These are phyloP conservation scores for Isatis tinctoria DNA, from an alignment of 345 rosid species.

Conservation along the genomic window DNA sequence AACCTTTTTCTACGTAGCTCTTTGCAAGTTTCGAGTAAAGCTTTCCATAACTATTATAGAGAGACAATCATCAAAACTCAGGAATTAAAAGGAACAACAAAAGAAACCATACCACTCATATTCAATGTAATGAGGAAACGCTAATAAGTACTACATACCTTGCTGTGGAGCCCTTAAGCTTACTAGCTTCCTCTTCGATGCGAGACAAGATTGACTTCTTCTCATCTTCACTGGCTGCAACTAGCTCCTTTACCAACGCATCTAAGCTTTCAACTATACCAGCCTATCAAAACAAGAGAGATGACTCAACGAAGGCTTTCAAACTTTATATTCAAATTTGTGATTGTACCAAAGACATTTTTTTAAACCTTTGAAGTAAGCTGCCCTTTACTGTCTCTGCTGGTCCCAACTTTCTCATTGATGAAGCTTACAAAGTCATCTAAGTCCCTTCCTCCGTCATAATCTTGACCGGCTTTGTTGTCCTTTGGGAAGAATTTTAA, in stretches of 20 bases:
- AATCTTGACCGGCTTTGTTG: slow-evolving; percentile 94
- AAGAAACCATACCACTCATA: neutral
- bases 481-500: slow-evolving; percentile 83
- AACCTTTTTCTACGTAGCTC: slow-evolving; percentile 72
- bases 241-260: slow-evolving; percentile 75
- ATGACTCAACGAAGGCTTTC: neutral
- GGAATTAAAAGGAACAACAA: neutral
- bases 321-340: neutral
- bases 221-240: slow-evolving; percentile 67
- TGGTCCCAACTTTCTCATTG: slow-evolving; percentile 77
- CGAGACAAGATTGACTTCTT: slow-evolving; percentile 60
- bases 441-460: slow-evolving; percentile 84
- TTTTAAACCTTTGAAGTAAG: slow-evolving; percentile 60
- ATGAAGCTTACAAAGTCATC: slow-evolving; percentile 86
- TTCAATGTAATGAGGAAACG: too few species aligned
- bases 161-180: slow-evolving; percentile 58
- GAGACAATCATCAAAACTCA: neutral
- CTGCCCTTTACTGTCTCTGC: slow-evolving; percentile 85
- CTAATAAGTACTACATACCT: slow-evolving; percentile 54
- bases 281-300: slow-evolving; percentile 46
- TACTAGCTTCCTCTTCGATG: slow-evolving; percentile 73
- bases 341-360: neutral
- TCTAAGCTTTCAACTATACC: slow-evolving; percentile 79
- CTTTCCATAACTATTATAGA: slow-evolving; percentile 57
- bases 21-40: slow-evolving; percentile 78